phyloP scores from a whole-genome alignment of 2,329 filamentous ascomycete species.

The Hypoxylon sp. region DNA sequence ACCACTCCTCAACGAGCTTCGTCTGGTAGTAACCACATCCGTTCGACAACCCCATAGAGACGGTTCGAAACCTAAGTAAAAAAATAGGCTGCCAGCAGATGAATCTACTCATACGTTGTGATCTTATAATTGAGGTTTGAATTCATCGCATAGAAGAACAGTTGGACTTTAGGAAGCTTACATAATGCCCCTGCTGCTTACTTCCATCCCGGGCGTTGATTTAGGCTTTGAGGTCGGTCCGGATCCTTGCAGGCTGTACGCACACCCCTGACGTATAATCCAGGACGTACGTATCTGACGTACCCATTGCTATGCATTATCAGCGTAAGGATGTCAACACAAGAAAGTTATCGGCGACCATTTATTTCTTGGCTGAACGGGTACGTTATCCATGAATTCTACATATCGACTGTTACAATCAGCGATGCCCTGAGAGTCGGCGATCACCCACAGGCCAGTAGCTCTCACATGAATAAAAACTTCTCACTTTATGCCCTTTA shows the following conservation, averaged over 20 bases:
- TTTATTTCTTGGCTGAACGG: not conserved
- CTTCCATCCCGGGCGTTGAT: conserved; percentile 10
- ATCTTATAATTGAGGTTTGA: not conserved
- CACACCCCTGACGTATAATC: not conserved
- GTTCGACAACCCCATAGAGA: too few relatives aligned
- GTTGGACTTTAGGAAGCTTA: not conserved
- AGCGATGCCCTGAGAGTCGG: not conserved
- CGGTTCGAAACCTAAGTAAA: too few relatives aligned
- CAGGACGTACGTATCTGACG: not conserved
- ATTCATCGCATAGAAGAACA: not conserved
- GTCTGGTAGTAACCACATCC: too few relatives aligned
- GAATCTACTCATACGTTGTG: not conserved
- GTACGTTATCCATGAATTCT: not conserved
- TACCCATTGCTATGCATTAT: not conserved
- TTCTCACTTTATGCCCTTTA: not conserved
- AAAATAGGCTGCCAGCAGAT: too few relatives aligned
- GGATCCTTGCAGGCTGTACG: not conserved
- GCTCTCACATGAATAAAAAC: not conserved
- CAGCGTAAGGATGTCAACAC: not conserved
- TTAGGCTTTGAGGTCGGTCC: conserved; percentile 30
- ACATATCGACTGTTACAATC: not conserved
- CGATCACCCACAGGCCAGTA: too few relatives aligned
- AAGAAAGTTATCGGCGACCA: not conserved
- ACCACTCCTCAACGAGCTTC: not conserved
- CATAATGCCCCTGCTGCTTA: not conserved